phyloP scores from a whole-genome alignment of 352 stramenopile genomes.

The Paralagenidium karlingii region DNA sequence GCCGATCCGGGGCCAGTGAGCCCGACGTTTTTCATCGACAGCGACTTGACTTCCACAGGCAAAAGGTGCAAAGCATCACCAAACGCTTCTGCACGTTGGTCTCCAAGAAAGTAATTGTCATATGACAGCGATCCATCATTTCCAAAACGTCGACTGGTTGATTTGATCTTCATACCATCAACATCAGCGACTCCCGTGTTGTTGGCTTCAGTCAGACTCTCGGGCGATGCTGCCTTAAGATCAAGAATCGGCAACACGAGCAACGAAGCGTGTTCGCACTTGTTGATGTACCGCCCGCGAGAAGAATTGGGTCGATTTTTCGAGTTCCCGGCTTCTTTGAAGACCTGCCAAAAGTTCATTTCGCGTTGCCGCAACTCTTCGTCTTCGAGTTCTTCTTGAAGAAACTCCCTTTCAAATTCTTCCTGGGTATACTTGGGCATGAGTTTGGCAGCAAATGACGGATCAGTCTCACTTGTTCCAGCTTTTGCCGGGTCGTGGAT shows the following conservation, averaged over 20 bases:
- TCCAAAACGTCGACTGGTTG: no score
- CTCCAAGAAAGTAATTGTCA: conserved; percentile 68
- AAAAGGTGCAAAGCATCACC: conserved; percentile 43
- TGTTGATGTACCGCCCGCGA: conserved; percentile 41
- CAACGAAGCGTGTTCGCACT: conserved; percentile 38
- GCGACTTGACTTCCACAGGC: conserved; percentile 28
- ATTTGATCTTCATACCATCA: no score
- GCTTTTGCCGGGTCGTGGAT: no score
- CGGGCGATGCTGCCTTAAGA: conserved; percentile 17
- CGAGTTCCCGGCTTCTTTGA: conserved; percentile 25
- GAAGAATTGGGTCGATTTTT: conserved; percentile 29
- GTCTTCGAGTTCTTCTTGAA: no score
- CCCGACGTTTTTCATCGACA: conserved; percentile 65
- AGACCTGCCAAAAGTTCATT: conserved; percentile 36
- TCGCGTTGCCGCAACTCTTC: background rate
- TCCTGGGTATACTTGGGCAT: no score
- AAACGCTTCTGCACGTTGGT: conserved; percentile 45
- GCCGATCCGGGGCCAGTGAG: conserved; percentile 38
- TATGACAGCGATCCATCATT: conserved; percentile 37
- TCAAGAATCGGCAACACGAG: conserved; percentile 57
- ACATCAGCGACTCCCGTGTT: no score
- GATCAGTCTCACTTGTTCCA: no score
- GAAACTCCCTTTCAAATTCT: no score
- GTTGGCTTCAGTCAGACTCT: no score
- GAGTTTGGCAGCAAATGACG: no score